These are phyloP conservation scores for Coffea humblotiana DNA, from an alignment of 305 asterid genomes.

Conservation along the genomic window DNA sequence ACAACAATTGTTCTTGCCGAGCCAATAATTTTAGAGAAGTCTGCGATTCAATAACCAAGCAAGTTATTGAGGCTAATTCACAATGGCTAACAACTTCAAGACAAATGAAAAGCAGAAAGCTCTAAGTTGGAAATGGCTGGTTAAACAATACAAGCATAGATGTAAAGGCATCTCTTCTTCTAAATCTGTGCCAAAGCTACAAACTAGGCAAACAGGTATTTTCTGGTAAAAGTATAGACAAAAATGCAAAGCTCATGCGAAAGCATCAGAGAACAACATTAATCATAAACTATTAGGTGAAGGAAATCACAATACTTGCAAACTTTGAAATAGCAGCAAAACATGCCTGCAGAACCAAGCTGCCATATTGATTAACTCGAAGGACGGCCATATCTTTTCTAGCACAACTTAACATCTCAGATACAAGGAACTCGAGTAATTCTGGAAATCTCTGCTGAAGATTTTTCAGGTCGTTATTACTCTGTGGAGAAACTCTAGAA, in stretches of 20 bases:
- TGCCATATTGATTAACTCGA: slow-evolving; percentile 67
- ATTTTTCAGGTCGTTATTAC: slow-evolving; percentile 35
- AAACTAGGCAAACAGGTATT: neutral
- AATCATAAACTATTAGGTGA: neutral
- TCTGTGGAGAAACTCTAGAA: slow-evolving; percentile 45
- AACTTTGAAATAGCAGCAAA: slow-evolving; percentile 3
- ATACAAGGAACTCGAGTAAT: slow-evolving; percentile 58
- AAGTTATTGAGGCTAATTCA: neutral
- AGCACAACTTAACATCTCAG: slow-evolving; percentile 63
- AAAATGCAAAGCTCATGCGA: neutral
- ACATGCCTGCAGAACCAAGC: slow-evolving; percentile 92
- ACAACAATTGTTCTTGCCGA: slow-evolving; percentile 63
- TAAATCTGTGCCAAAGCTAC: neutral
- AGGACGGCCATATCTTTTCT: slow-evolving; percentile 53
- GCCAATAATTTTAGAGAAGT: slow-evolving; percentile 72
- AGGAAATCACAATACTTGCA: neutral
- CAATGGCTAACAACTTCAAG: neutral
- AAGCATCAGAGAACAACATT: neutral
- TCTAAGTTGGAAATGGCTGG: neutral
- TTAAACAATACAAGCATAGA: neutral
- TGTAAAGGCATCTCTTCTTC: neutral
- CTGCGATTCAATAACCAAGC: slow-evolving; percentile 43
- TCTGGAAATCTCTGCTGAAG: slow-evolving; percentile 56
- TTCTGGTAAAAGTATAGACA: neutral
- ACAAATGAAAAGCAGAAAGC: neutral